These are phyloP conservation scores for Termitomyces sp. DNA, from an alignment of 768 basidiomycete genomes.

Conservation along the genomic window DNA sequence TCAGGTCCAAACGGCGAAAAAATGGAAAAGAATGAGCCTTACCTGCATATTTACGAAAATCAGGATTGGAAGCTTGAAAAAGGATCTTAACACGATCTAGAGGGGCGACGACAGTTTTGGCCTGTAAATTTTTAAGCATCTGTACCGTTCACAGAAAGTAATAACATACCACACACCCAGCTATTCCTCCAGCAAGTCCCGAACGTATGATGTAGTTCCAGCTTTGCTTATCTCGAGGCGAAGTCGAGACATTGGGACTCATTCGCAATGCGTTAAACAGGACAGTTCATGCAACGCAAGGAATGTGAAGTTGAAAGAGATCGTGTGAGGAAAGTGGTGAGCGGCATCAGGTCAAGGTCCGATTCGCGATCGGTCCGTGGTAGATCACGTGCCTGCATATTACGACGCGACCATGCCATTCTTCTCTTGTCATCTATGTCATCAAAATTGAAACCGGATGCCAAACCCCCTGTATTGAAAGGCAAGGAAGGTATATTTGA, in stretches of 20 bases:
- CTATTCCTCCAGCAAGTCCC: constrained; percentile 88
- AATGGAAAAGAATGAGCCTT: constrained; percentile 23
- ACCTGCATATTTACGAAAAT: constrained; percentile 93
- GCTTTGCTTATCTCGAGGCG: constrained; percentile 46
- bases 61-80: constrained; percentile 94
- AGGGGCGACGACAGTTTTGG: constrained; percentile 92
- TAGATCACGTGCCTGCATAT: neutral
- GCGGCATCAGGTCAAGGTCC: neutral
- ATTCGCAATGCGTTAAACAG: constrained; percentile 35
- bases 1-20: neutral
- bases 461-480: constrained; percentile 55
- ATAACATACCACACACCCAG: constrained; percentile 82
- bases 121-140: constrained; percentile 37
- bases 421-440: constrained; percentile 25
- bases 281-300: constrained; percentile 32
- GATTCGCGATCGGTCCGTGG: constrained; percentile 2
- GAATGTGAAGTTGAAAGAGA: neutral
- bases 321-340: neutral
- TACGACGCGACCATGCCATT: no score
- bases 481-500: constrained; percentile 57
- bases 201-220: constrained; percentile 67
- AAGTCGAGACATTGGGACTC: constrained; percentile 51
- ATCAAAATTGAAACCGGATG: constrained; percentile 49
- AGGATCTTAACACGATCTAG: constrained; percentile 98
- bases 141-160: constrained; percentile 3